Evolutionary conservation across 1,284 basidiomycete species (phyloP).

Genomic region (Malassezia yamatoensis): DNA sequence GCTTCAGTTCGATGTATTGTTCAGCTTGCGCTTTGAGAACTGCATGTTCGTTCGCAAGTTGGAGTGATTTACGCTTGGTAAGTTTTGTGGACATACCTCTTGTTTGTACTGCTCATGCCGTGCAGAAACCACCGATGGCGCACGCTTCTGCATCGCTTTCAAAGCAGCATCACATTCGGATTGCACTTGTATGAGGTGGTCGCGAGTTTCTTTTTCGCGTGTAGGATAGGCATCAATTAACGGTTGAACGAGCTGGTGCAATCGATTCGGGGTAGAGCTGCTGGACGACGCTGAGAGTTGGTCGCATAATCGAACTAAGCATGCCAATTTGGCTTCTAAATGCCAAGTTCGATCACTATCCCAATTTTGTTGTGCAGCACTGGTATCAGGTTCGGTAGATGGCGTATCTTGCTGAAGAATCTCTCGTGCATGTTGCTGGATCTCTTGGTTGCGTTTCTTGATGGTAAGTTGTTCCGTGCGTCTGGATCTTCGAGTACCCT

Average conservation of each 20-base stretch:
- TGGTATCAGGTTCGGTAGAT: not conserved
- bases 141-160: conserved; percentile 4
- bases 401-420: not conserved
- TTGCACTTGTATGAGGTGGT: not conserved
- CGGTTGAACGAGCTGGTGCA: conserved; percentile 11
- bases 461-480: conserved; percentile 8
- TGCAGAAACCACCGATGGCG: conserved; percentile 9
- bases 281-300: not conserved
- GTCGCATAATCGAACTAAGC: conserved; percentile 11
- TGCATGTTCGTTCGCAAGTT: not conserved
- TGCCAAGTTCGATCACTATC: not conserved
- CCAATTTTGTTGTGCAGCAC: not conserved
- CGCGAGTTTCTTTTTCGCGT: not conserved
- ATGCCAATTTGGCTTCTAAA: conserved; percentile 12
- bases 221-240: not conserved
- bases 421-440: conserved; percentile 1
- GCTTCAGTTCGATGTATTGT: not conserved
- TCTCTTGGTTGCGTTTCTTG: not conserved
- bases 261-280: not conserved
- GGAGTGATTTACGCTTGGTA: conserved; percentile 1
- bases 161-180: conserved; percentile 2
- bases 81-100: not conserved
- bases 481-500: conserved; percentile 8
- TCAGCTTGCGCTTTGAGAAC: not conserved
- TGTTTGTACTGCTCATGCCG: conserved; percentile 9